These are phyloP conservation scores for Nannochloris sp. DNA, from an alignment of 139 green algal genomes.

Conservation along the genomic window DNA sequence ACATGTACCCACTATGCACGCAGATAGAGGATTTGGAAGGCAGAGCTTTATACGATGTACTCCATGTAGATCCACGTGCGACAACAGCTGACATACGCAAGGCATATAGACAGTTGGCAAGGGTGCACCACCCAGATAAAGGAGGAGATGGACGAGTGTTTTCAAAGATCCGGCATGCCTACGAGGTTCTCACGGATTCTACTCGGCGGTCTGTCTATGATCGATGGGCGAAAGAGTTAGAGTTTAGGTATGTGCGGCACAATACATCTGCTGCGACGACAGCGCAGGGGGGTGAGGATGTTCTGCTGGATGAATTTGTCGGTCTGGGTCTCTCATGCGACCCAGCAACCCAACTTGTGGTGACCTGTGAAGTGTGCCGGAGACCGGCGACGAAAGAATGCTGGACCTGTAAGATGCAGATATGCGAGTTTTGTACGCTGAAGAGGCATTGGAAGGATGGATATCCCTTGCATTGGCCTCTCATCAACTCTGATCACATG, in stretches of 20 bases:
- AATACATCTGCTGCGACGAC: constrained; percentile 1
- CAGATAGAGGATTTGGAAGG: constrained; percentile 54
- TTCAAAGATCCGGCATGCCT: constrained; percentile 43
- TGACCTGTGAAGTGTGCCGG: constrained; percentile 75
- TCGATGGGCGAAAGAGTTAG: constrained; percentile 42
- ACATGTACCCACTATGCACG: background rate
- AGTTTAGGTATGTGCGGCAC: constrained; percentile 42
- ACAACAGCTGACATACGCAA: constrained; percentile 34
- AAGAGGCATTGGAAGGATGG: constrained; percentile 67
- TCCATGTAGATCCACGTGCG: constrained; percentile 25
- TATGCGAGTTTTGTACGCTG: constrained; percentile 78
- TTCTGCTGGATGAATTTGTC: constrained; percentile 66
- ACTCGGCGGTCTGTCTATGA: constrained; percentile 57
- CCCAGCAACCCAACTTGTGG: constrained; percentile 62
- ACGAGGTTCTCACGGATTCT: constrained; percentile 50
- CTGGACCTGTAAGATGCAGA: constrained; percentile 59
- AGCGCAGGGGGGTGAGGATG: constrained; percentile 49
- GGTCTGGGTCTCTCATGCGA: constrained; percentile 38
- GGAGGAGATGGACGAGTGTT: constrained; percentile 51
- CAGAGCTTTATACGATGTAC: constrained; percentile 27
- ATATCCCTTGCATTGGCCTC: constrained; percentile 69
- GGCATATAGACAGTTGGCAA: constrained; percentile 52
- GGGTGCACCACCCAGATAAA: constrained; percentile 72
- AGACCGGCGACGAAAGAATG: constrained; percentile 67
- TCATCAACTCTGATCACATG: constrained; percentile 60